These are phyloP conservation scores for Penicillium bialowiezense DNA, from an alignment of 495 filamentous ascomycete genomes.

Conservation along the genomic window DNA sequence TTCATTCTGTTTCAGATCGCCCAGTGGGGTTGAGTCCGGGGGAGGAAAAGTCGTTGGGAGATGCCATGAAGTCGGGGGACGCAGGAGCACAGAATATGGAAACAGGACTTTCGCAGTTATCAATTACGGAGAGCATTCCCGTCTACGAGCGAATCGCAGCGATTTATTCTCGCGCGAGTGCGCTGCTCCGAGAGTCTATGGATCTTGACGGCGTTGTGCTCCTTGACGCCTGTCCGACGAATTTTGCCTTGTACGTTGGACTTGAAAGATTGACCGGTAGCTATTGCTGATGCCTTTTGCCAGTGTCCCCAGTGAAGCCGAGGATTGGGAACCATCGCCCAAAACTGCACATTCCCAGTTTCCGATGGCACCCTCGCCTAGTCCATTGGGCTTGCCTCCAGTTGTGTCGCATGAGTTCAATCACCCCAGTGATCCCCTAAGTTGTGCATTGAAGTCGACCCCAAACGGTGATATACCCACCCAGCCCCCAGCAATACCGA, in stretches of 20 bases:
- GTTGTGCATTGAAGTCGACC: conserved; percentile 8
- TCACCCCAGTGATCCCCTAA: conserved; percentile 10
- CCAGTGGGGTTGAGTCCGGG: conserved; percentile 2
- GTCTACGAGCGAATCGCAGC: conserved; percentile 14
- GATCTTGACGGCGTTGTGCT: conserved; percentile 43
- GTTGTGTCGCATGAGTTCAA: conserved; percentile 1
- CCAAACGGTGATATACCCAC: neutral
- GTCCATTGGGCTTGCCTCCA: conserved; percentile 5
- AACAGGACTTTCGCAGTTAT: conserved; percentile 1
- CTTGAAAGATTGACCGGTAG: neutral
- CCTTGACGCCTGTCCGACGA: conserved; percentile 31
- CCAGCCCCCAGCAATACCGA: conserved; percentile 3
- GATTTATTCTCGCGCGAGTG: conserved; percentile 38
- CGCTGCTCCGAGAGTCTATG: conserved; percentile 36
- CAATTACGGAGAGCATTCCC: conserved; percentile 5
- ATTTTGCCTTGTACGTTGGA: conserved; percentile 17
- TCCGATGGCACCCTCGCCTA: conserved; percentile 17
- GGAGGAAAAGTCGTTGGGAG: conserved; percentile 11
- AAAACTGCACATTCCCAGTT: conserved; percentile 14
- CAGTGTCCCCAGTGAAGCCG: conserved; percentile 13
- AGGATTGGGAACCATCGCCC: conserved; percentile 27
- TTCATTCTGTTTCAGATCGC: conserved; percentile 13
- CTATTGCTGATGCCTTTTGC: neutral
- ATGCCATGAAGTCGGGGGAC: conserved; percentile 1
- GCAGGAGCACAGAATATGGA: neutral